Conservation (phyloP, 2,329 filamentous ascomycete species). For the Cercospora berteroae region DNA sequence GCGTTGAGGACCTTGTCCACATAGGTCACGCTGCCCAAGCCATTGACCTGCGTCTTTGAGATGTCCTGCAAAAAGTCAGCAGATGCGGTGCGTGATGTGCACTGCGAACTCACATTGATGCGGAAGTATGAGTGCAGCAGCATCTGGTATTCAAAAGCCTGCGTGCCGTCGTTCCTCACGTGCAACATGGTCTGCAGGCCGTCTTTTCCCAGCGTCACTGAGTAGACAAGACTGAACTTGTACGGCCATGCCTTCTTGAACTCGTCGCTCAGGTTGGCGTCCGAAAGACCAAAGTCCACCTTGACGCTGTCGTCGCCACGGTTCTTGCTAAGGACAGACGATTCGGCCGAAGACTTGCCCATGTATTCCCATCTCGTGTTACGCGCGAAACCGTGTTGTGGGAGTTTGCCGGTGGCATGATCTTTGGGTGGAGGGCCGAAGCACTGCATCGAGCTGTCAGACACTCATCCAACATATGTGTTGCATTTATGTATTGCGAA, state of each 20-base stretch:
- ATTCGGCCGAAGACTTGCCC: conserved; percentile 75
- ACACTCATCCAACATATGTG: background rate
- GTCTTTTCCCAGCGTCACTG: conserved; percentile 47
- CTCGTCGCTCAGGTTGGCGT: conserved; percentile 66
- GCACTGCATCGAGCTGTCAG: conserved; percentile 54
- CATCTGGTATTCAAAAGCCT: conserved; percentile 86
- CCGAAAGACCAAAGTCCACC: conserved; percentile 90
- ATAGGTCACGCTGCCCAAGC: conserved; percentile 74
- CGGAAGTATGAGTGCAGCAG: conserved; percentile 88
- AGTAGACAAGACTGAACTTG: conserved; percentile 84
- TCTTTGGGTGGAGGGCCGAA: conserved; percentile 76
- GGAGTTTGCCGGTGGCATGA: conserved; percentile 72
- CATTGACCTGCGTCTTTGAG: conserved; percentile 65
- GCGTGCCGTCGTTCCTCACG: conserved; percentile 80
- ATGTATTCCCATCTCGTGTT: conserved; percentile 90
- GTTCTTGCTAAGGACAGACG: conserved; percentile 41
- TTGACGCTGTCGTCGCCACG: conserved; percentile 69
- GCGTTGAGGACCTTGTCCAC: conserved; percentile 74
- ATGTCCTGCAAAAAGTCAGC: conserved; percentile 64
- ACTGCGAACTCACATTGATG: conserved; percentile 62
- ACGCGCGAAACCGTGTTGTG: conserved; percentile 93
- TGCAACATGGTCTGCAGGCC: conserved; percentile 78
- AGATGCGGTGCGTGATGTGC: background rate
- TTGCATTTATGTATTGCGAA: conserved; percentile 18
- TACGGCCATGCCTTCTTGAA: conserved; percentile 75